Percentiles rank a stretch among this genome's conserved stretches.
These are phyloP conservation scores for Lecanicillium sp. DNA, from an alignment of 2,329 filamentous ascomycete genomes.

Conservation along the genomic window DNA sequence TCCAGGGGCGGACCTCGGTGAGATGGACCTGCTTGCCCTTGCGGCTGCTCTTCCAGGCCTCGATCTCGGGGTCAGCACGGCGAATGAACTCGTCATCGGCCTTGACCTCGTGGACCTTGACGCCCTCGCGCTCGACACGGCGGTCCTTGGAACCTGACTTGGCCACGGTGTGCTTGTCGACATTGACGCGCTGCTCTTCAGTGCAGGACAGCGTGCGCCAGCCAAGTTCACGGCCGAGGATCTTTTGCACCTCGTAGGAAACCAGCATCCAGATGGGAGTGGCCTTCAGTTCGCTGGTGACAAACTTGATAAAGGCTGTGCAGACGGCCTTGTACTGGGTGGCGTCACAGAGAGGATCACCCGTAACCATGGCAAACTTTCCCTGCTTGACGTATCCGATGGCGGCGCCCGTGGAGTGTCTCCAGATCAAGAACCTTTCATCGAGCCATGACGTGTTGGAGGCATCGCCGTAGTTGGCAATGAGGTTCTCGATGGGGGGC, in stretches of 20 bases:
- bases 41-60: constrained; percentile 72
- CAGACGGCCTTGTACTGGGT: constrained; percentile 71
- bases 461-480: constrained; percentile 92
- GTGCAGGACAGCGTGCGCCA: constrained; percentile 88
- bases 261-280: constrained; percentile 87
- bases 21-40: constrained; percentile 84
- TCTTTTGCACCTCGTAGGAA: constrained; percentile 70
- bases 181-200: constrained; percentile 81
- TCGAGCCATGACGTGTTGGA: constrained; percentile 93
- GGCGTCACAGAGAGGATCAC: constrained; percentile 78
- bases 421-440: constrained; percentile 81
- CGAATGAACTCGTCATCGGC: constrained; percentile 63
- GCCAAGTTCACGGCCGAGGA: constrained; percentile 71
- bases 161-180: constrained; percentile 59
- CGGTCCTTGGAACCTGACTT: constrained; percentile 67
- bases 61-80: constrained; percentile 65
- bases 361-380: constrained; percentile 77
- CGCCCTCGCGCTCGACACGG: constrained; percentile 73
- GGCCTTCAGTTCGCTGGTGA: constrained; percentile 61
- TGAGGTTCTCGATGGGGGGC: constrained; percentile 76
- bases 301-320: constrained; percentile 65
- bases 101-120: constrained; percentile 70
- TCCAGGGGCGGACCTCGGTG: constrained; percentile 84
- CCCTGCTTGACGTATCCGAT: constrained; percentile 74
- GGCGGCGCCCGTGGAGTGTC: constrained; percentile 77